A percentile compares a stretch with the other conserved stretches of the same genome.
Evolutionary conservation across 257 asterid species (phyloP).

Genomic region (Henckelia pumila): DNA sequence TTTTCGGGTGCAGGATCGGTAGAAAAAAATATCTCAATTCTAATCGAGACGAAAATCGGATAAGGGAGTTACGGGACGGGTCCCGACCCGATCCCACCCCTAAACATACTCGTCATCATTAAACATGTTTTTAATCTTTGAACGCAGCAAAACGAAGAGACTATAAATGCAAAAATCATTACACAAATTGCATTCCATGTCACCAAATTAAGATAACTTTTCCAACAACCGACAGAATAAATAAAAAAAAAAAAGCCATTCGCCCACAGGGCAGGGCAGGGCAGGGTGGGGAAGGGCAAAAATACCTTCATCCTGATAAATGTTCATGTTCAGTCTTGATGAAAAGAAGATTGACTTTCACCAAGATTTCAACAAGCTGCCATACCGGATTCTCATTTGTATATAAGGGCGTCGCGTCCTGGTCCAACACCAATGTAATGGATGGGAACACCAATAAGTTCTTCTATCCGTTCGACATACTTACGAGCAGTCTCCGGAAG

Average conservation of each 20-base stretch:
- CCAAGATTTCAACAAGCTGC: neutral
- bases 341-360: conserved; percentile 15
- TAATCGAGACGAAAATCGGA: too few relatives aligned
- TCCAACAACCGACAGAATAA: neutral
- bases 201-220: neutral
- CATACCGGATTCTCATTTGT: conserved; percentile 49
- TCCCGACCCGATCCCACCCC: too few relatives aligned
- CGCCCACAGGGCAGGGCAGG: neutral
- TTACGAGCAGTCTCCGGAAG: conserved; percentile 78
- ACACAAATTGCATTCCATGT: neutral
- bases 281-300: conserved; percentile 22
- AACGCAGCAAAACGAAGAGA: neutral
- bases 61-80: too few relatives aligned
- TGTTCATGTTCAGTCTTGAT: conserved; percentile 16
- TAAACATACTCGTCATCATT: too few relatives aligned
- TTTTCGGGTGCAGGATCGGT: too few relatives aligned
- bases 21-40: too few relatives aligned
- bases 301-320: conserved; percentile 11
- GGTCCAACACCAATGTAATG: conserved; percentile 96
- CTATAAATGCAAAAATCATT: neutral
- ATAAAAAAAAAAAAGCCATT: neutral
- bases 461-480: conserved; percentile 87
- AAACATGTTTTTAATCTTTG: neutral
- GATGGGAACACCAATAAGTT: conserved; percentile 78
- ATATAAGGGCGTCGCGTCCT: conserved; percentile 92